Evolutionary conservation across 75 land plant species (phyloP).

Genomic region (Selaginella moellendorffii): DNA sequence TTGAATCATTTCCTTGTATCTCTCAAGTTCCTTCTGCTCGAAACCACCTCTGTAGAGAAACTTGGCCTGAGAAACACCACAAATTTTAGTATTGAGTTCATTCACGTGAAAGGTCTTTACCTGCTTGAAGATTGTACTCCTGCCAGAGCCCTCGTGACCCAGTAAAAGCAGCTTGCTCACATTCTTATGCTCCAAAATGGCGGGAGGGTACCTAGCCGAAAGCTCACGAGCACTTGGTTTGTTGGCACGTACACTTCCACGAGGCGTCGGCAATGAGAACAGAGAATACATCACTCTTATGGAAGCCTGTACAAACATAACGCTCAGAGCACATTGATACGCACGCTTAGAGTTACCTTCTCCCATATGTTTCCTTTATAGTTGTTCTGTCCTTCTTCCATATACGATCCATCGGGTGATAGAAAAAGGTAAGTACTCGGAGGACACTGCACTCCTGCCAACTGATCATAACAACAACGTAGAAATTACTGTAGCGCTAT

Average conservation of each 20-base stretch:
- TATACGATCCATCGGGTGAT: constrained; percentile 78
- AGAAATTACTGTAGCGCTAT: background rate
- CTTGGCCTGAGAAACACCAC: constrained; percentile 89
- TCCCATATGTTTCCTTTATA: constrained; percentile 84
- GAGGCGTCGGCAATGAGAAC: constrained; percentile 62
- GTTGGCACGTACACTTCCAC: constrained; percentile 20
- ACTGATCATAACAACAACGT: constrained; percentile 24
- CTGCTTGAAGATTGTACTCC: constrained; percentile 91
- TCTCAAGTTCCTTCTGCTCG: constrained; percentile 54
- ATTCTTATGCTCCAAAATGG: constrained; percentile 38
- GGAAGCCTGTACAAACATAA: constrained; percentile 31
- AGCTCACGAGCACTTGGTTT: constrained; percentile 22
- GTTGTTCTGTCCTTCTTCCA: constrained; percentile 91
- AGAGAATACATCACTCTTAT: constrained; percentile 54
- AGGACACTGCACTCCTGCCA: constrained; percentile 89
- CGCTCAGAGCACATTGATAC: background rate
- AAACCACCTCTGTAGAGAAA: constrained; percentile 63
- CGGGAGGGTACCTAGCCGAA: constrained; percentile 26
- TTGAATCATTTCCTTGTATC: constrained; percentile 63
- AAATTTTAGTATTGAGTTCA: too few relatives aligned
- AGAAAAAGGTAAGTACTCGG: constrained; percentile 91
- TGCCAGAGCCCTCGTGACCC: constrained; percentile 64
- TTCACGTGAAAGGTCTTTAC: constrained; percentile 13
- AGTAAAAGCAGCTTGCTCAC: constrained; percentile 60
- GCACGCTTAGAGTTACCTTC: constrained; percentile 32